Base-by-base conservation (phyloP, 768 basidiomycete genomes). In the Tulasnella sp. region DNA sequence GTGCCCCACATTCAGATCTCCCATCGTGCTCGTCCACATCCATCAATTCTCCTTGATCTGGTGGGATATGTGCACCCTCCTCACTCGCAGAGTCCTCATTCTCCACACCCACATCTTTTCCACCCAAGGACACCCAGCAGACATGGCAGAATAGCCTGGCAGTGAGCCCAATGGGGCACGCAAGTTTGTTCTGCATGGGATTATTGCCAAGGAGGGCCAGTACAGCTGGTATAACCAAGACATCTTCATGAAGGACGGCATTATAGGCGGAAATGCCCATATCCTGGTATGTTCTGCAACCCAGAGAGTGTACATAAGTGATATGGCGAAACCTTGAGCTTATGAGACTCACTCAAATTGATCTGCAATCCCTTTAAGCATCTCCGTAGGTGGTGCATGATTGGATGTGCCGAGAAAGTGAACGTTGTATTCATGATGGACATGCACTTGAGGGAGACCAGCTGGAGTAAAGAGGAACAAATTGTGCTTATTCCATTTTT, bases 401-500 rank as follows among this genome's bases (percentile, higher is more conserved):
- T 69, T 69, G 9, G 64, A 69, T 14, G 64, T 69, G 24, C 31
- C 8, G 64, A 69, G 64, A 16, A 69, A 69, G 34, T 69, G 64
- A 28, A 69, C 64, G 14, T 69, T 6, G 34, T 11, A 69, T 2
- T 28, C 28, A 16, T 31, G 64, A 28, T 69, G 64, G 8, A 69
- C 64, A 6, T 34, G 64, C 20, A 24, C 22, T 8, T 75, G 78
- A 0, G 82, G 82, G 1, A 85, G 80, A 14, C 85, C 84, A 14
- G 84, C 84, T 6, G 81, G 28, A 3, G 84, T 84, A 73, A 85
- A 83, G 2, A 84, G 82, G 42, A 85, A 81, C 3, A 82, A 83
- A 76, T 84, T 83, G 74, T 84, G 84, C 46, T 85, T 83, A 69
- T 85, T 85, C 85, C 85, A 86, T n/a, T 83, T 82, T 69, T 85